These are phyloP conservation scores for Podila minutissima DNA, from an alignment of 192 early-diverging fungal species.

Conservation along the genomic window DNA sequence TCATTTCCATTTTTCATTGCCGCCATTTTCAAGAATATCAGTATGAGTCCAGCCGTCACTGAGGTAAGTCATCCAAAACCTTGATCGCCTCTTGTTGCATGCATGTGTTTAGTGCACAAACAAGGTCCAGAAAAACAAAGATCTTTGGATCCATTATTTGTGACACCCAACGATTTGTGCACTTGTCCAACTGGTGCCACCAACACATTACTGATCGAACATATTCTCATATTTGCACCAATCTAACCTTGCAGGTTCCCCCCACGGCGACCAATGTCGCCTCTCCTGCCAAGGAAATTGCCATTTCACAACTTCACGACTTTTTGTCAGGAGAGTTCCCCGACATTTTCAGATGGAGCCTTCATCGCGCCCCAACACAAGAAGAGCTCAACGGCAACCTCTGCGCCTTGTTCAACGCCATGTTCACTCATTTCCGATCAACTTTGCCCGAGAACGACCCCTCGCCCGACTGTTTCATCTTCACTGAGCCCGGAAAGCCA, in stretches of 20 bases:
- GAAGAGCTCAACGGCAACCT: conserved; percentile 50
- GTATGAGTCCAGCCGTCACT: conserved; percentile 23
- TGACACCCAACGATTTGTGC: no score
- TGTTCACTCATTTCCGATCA: conserved; percentile 32
- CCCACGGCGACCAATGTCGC: not conserved
- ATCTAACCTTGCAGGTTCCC: not conserved
- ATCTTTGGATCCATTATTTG: no score
- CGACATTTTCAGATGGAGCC: conserved; percentile 48
- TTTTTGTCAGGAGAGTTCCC: conserved; percentile 44
- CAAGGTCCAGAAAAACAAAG: not conserved
- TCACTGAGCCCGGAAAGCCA: conserved; percentile 39
- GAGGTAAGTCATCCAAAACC: conserved; percentile 11
- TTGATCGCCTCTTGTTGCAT: no score
- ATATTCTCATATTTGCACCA: no score
- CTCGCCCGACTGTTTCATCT: conserved; percentile 49
- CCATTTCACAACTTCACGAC: conserved; percentile 49
- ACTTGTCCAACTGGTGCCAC: no score
- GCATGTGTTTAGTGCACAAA: no score
- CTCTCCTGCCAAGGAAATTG: conserved; percentile 28
- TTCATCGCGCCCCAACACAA: conserved; percentile 25
- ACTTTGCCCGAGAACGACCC: conserved; percentile 23
- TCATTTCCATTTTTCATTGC: not conserved
- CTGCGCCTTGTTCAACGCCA: conserved; percentile 47
- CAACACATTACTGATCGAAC: no score
- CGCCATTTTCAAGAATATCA: not conserved